Percentiles rank a stretch among this genome's conserved stretches.
phyloP scores from a whole-genome alignment of 345 rosid species.

The Arabidopsis suecica region DNA sequence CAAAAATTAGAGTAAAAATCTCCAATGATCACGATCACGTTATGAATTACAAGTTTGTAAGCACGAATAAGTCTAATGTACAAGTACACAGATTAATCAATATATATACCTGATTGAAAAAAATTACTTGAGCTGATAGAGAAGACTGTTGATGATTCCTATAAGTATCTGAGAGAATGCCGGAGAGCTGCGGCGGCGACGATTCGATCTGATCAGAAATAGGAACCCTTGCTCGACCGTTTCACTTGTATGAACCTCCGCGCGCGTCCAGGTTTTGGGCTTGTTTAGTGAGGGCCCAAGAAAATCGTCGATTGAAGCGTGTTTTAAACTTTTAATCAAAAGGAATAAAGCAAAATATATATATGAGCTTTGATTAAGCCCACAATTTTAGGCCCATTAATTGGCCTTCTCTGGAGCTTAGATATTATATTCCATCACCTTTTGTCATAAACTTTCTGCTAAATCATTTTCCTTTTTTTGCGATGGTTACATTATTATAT shows the following conservation, averaged over 20 bases:
- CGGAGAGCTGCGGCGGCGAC: conserved; percentile 19
- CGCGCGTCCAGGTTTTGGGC: conserved; percentile 22
- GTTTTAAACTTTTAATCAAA: background rate
- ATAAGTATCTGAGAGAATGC: background rate
- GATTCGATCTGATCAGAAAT: conserved; percentile 14
- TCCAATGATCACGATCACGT: too few species aligned
- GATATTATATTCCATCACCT: too few species aligned
- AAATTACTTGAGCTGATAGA: conserved; percentile 3
- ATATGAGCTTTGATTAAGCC: background rate
- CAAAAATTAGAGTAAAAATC: background rate
- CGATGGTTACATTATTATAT: background rate
- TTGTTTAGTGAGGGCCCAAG: conserved; percentile 4
- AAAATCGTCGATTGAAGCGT: background rate
- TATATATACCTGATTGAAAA: background rate
- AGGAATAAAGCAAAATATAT: background rate
- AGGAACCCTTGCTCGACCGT: conserved; percentile 20
- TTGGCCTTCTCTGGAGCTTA: too few species aligned
- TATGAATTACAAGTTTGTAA: too few species aligned
- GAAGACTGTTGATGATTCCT: background rate
- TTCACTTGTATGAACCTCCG: background rate
- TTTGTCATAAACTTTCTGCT: too few species aligned
- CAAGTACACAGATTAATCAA: too few species aligned
- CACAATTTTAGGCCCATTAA: background rate
- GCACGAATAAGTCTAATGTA: too few species aligned
- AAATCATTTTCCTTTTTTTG: background rate